Conservation (phyloP, 1,139 yeast genomes). For the Debaryomyces nepalensis region DNA sequence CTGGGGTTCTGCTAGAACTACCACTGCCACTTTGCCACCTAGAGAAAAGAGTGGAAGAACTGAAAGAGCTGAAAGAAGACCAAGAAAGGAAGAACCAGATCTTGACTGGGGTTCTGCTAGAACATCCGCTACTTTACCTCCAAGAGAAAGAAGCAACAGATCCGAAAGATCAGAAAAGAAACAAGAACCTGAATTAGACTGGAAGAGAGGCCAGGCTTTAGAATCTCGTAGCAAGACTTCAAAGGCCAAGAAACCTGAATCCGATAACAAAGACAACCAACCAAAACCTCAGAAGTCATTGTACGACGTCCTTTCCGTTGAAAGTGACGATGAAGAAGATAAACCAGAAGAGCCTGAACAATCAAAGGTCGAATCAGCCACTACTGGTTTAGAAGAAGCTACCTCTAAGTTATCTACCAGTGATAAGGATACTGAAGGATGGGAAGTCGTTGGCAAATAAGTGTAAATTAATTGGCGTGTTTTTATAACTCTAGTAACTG, state of each 20-base stretch:
- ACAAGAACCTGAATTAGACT: conserved; percentile 41
- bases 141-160: conserved; percentile 36
- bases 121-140: conserved; percentile 29
- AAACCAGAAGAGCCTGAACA: conserved; percentile 28
- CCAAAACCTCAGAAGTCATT: conserved; percentile 58
- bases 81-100: conserved; percentile 46
- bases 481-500: neutral
- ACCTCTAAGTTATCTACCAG: conserved; percentile 49
- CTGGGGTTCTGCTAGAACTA: conserved; percentile 61
- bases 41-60: conserved; percentile 36
- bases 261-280: conserved; percentile 37
- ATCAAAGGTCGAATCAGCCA: conserved; percentile 17
- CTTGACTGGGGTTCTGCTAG: conserved; percentile 48
- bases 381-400: conserved; percentile 44
- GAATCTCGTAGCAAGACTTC: conserved; percentile 28
- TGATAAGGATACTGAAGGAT: conserved; percentile 52
- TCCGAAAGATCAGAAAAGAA: conserved; percentile 42
- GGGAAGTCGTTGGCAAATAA: conserved; percentile 67
- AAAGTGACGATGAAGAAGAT: conserved; percentile 59
- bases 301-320: conserved; percentile 68
- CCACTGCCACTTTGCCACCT: conserved; percentile 40
- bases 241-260: conserved; percentile 23
- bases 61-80: conserved; percentile 29
- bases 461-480: conserved; percentile 9
- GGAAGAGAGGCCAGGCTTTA: conserved; percentile 39